phyloP scores from a whole-genome alignment of 805 yeast species.

The Huiozyma sinensis region DNA sequence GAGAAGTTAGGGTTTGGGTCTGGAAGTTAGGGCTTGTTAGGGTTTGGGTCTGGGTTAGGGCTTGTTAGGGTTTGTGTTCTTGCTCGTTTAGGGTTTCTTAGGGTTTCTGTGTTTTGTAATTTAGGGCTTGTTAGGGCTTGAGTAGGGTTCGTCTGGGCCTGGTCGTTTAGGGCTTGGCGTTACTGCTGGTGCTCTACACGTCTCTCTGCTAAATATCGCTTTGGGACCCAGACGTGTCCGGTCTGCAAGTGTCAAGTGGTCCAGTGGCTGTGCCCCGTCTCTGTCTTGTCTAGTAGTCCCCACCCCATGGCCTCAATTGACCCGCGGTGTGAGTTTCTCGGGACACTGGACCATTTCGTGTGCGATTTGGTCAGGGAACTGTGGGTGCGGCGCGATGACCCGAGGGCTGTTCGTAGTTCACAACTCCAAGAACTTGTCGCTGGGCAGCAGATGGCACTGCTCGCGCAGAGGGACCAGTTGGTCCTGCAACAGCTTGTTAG shows the following conservation, averaged over 20 bases:
- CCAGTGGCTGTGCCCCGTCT: background rate
- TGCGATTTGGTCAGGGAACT: constrained; percentile 30
- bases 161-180: too few species aligned
- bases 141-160: too few species aligned
- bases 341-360: constrained; percentile 34
- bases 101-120: too few species aligned
- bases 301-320: constrained; percentile 10
- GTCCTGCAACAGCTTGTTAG: background rate
- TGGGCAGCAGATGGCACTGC: background rate
- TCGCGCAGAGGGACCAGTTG: background rate
- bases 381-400: background rate
- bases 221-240: too few species aligned
- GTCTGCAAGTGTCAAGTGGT: background rate
- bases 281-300: background rate
- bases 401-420: background rate
- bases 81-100: too few species aligned
- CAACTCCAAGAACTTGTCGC: background rate
- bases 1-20: background rate
- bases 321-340: constrained; percentile 30
- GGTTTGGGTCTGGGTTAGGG: background rate
- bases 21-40: background rate
- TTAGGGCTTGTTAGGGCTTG: too few species aligned
- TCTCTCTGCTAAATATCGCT: too few species aligned
- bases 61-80: too few species aligned
- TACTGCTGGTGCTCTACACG: too few species aligned